Conservation (phyloP, 192 early-diverging fungal species). For the Rhizoclosmatium sp. region DNA sequence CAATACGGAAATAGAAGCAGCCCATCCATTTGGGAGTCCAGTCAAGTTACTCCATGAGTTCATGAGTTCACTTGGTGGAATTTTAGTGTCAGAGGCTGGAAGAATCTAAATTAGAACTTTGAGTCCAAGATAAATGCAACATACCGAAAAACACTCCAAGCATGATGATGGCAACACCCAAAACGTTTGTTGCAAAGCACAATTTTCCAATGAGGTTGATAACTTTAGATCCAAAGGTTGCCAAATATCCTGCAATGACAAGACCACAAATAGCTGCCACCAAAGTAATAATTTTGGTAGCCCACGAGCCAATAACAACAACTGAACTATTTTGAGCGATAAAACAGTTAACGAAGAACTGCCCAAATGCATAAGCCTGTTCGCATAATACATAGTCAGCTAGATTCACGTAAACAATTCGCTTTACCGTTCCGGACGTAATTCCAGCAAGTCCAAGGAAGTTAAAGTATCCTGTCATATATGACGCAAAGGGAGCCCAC, state of each 20-base stretch:
- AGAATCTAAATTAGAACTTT: too few relatives aligned
- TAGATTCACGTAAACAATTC: too few relatives aligned
- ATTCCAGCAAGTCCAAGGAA: conserved; percentile 31
- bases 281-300: conserved; percentile 26
- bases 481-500: conserved; percentile 36
- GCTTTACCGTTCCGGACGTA: conserved; percentile 20
- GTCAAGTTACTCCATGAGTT: conserved; percentile 36
- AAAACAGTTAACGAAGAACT: conserved; percentile 39
- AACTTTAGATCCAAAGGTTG: conserved; percentile 11
- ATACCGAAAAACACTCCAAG: conserved; percentile 22
- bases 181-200: conserved; percentile 33
- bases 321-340: conserved; percentile 12
- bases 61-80: conserved; percentile 15
- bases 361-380: conserved; percentile 40
- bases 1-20: conserved; percentile 33
- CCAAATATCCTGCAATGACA: conserved; percentile 12
- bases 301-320: neutral
- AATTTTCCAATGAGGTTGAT: conserved; percentile 28
- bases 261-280: conserved; percentile 18
- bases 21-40: conserved; percentile 36
- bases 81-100: conserved; percentile 33
- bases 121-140: neutral
- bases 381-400: too few relatives aligned
- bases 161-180: conserved; percentile 25
- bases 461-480: conserved; percentile 43